phyloP scores from a whole-genome alignment of 106 monocot genomes.

The Vanilla planifolia region DNA sequence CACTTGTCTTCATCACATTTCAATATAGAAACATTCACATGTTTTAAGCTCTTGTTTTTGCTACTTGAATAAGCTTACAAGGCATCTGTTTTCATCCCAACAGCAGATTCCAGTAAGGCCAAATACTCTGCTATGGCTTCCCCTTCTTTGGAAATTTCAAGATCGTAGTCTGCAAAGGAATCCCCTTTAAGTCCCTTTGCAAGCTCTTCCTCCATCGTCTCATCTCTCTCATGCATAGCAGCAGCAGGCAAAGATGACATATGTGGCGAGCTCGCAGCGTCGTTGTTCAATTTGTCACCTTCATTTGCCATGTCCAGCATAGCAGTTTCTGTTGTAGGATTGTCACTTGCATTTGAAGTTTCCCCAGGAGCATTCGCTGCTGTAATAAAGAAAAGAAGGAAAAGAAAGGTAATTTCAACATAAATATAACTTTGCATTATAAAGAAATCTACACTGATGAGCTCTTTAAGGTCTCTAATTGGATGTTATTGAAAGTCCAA shows the following conservation, averaged over 20 bases:
- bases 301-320: not conserved
- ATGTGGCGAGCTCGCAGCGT: no score
- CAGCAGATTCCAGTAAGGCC: slow-evolving; percentile 49
- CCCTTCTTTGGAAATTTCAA: slow-evolving; percentile 69
- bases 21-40: no score
- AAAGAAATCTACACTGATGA: no score
- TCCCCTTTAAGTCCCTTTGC: slow-evolving; percentile 60
- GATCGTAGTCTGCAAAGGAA: slow-evolving; percentile 75
- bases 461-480: no score
- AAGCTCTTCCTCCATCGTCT: slow-evolving; percentile 76
- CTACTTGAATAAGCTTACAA: no score
- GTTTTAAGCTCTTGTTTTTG: no score
- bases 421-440: no score
- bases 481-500: no score
- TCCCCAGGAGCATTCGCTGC: not conserved
- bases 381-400: not conserved
- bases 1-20: no score
- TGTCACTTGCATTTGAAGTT: slow-evolving; percentile 7
- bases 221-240: slow-evolving; percentile 33
- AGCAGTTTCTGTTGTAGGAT: not conserved
- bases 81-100: not conserved
- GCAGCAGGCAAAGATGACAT: not conserved
- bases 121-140: slow-evolving; percentile 80
- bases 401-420: no score
- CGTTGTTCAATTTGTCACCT: not conserved